Percentiles rank a stretch among this genome's conserved stretches.
Evolutionary conservation across 2,329 filamentous ascomycete species (phyloP).

Genomic region (Ophiosphaerella narmari): DNA sequence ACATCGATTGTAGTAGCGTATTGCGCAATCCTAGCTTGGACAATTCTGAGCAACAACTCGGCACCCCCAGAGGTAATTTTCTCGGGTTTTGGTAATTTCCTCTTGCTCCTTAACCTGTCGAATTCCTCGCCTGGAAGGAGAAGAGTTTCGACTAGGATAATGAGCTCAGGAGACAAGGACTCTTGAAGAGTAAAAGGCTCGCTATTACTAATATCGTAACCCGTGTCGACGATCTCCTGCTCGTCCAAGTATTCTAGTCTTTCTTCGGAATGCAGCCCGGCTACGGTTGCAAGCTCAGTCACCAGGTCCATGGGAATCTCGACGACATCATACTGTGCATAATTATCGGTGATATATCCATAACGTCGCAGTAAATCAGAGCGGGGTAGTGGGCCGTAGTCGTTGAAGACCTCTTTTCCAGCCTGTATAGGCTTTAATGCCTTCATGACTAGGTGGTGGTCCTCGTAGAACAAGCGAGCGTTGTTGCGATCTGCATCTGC

Average conservation of each 20-base stretch:
- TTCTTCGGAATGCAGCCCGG: conserved; percentile 17
- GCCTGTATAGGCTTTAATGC: conserved; percentile 69
- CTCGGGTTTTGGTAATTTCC: conserved; percentile 50
- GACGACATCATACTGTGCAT: conserved; percentile 79
- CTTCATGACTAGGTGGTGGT: conserved; percentile 68
- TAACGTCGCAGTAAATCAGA: conserved; percentile 83
- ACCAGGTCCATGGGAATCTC: conserved; percentile 72
- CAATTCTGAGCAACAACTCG: conserved; percentile 45
- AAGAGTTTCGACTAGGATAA: conserved; percentile 52
- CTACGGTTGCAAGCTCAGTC: conserved; percentile 19
- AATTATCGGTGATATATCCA: conserved; percentile 81
- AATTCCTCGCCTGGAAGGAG: conserved; percentile 49
- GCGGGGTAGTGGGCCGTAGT: conserved; percentile 83
- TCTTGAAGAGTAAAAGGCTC: conserved; percentile 40
- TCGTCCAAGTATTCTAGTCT: conserved; percentile 64
- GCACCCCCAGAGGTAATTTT: conserved; percentile 48
- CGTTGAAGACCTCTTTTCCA: conserved; percentile 82
- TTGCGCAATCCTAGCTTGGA: conserved; percentile 49
- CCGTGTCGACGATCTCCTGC: conserved; percentile 69
- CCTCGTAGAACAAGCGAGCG: conserved; percentile 65
- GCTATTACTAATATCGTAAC: conserved; percentile 61
- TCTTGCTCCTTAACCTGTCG: conserved; percentile 47
- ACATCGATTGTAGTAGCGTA: conserved; percentile 61
- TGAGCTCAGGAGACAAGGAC: conserved; percentile 49
- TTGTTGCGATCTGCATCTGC: conserved; percentile 84